Base-by-base conservation (phyloP, 164 flowering plant genomes). In the Kalanchoe fedtschenkoi region DNA sequence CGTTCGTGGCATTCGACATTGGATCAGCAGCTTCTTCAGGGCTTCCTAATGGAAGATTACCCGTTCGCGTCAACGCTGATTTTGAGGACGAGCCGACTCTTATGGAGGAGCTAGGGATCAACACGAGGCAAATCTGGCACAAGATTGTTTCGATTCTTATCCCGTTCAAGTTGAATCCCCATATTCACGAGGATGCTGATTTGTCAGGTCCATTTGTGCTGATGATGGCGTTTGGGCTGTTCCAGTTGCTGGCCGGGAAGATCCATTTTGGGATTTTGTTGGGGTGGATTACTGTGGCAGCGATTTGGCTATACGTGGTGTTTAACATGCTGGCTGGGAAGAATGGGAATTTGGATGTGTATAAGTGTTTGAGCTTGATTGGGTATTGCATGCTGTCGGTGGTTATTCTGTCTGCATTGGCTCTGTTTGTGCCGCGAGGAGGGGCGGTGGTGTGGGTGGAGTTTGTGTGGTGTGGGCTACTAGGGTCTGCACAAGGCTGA, bases 31-130 rank as follows among this genome's bases (percentile, higher is more conserved):
- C n/a, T n/a, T n/a, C n/a, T n/a, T n/a, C n/a, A n/a, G n/a, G n/a
- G n/a, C n/a, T n/a, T n/a, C n/a, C n/a, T n/a, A n/a, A n/a, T n/a
- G n/a, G n/a, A n/a, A n/a, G n/a, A n/a, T n/a, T n/a, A n/a, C n/a
- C n/a, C n/a, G n/a, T n/a, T n/a, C 46, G 59, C 16, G 26, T 37
- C 46, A 19, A 60, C 34, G 66, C 54, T 0, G 58, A 34, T 33
- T 83, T 91, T 72, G 91, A 85, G 10, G 96, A 83, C 63, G 96
- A 88, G 72, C 89, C 76, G 17, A 89, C 96, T 7, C 76, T 88
- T 13, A 81, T 91, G 5, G 97, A 91, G 70, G 97, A 91, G 63
- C 84, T 91, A n/a, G 97, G 96, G 13, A 89, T 91, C 64, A 88
- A 91, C 70, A 86, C 97, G 0, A 82, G 75, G 33, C 96, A 87